Evolutionary conservation across 1,284 basidiomycete species (phyloP), one percentile per base, ranked within the genome.

Genomic region (Vanrija humicola): DNA sequence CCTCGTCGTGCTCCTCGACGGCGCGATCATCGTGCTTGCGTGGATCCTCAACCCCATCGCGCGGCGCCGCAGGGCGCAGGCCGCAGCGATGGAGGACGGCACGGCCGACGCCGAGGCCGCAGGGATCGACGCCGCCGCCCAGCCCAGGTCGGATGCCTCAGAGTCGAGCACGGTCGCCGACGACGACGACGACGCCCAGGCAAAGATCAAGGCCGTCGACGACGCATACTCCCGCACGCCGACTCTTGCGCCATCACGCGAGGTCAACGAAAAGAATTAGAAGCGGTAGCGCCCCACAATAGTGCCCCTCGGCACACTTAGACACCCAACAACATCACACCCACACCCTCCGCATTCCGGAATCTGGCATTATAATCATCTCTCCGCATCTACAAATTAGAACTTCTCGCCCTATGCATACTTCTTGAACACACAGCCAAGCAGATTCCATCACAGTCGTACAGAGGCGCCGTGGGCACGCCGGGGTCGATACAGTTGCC

Each of bases 11-110:
- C 76, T 86, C 1, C 75, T 87, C 53, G 86, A 88, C 64, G 79
- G 77, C 2, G 65, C 82, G 2, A 81, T 89, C 40, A 66, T 88
- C 18, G 43, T 84, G 6, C 79, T 82, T 1, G 84, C 84, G 0
- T 56, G 82, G 21, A 79, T 87, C 38, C 79, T 89, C 47, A 88
- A 88, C 63, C 86, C 86, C 0, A 49, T 64, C 0, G 69, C 78
- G 0, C 65, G 64, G 52, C 65, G 76, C 18, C 67, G 78, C 25
- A 28, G 45, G 1, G 51, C 39, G 18, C 28, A 50, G 38, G 53
- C 56, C 2, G 55, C 21, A 28, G 28, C 47, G 6, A 23, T 52
- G 9, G 52, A 46, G 18, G 52, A 45, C 23, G 56, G 48, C 42
- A 25, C 46, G 5, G 46, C 16, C 21, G 15, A 29, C 12, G 34